Base-by-base conservation (phyloP, 495 filamentous ascomycete species). In the Hyaloscypha variabilis region DNA sequence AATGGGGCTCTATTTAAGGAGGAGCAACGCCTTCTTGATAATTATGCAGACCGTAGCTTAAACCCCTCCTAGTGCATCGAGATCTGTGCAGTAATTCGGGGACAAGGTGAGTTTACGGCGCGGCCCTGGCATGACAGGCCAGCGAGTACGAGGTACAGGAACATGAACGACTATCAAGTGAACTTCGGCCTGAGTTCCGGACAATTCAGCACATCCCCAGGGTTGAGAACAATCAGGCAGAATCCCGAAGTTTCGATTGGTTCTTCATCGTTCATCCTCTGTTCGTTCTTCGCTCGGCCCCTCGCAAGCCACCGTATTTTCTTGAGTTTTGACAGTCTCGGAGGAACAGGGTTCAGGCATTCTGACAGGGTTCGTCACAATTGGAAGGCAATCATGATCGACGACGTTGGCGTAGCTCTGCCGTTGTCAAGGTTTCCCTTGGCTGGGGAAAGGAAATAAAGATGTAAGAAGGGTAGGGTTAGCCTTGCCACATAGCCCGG, bases 221-320 rank as follows among this genome's bases (percentile, higher is more conserved):
- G 23, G 8, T 54, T 54, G 51, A 28, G 19, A 54, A 13, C 11
- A n/a, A 59, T 59, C 57, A 59, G 31, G 57, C 34, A 59, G 23
- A 59, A 62, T 19, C 5, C 19, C 8, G 11, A 13, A n/a, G 11
- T 29, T 58, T 64, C 62, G 53, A 64, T 64, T 64, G 62, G 62
- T 28, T 31, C 54, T 25, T 58, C 53, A 51, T 21, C 36, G 46
- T 62, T 62, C 60, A 54, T 53, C 60, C 60, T 46, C 61, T 29
- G 49, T 54, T 36, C 30, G 13, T 36, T 29, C n/a, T n/a, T 54
- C 49, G 60, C 60, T 54, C 60, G 51, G 8, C 30, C 28, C 50
- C 31, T 58, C 62, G 62, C 62, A 64, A 64, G 62, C 62, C 62
- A 58, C 60, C 30, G 26, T 13, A 13, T 57, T 39, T 31, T 46